Evolutionary conservation across 805 yeast genomes (phyloP).

Genomic region (Candida taoyuanica): DNA sequence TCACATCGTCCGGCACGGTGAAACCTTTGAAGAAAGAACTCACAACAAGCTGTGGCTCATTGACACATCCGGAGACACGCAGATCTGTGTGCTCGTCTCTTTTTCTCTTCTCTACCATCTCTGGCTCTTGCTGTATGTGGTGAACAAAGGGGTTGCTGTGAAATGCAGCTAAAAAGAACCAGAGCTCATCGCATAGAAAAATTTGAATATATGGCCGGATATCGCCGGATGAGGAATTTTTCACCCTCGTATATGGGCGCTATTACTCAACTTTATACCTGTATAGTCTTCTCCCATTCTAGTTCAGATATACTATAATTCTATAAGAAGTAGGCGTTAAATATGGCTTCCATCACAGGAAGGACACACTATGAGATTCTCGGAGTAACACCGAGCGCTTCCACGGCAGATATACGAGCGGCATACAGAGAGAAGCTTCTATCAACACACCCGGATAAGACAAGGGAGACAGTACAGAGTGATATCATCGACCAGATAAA

Average conservation of each 20-base stretch:
- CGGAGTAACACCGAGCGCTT: slow-evolving; percentile 40
- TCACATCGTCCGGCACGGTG: slow-evolving; percentile 50
- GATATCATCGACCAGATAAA: slow-evolving; percentile 44
- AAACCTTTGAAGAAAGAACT: slow-evolving; percentile 83
- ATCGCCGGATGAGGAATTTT: too few relatives aligned
- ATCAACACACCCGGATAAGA: slow-evolving; percentile 77
- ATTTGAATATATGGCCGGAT: not conserved
- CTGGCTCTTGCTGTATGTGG: not conserved
- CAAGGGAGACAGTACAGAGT: slow-evolving; percentile 12
- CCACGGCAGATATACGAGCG: slow-evolving; percentile 40
- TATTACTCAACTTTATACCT: not conserved
- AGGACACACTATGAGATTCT: slow-evolving; percentile 52
- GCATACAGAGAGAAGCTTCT: slow-evolving; percentile 65
- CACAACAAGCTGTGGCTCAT: slow-evolving; percentile 47
- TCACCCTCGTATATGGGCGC: slow-evolving; percentile 3
- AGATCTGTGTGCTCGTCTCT: slow-evolving; percentile 38
- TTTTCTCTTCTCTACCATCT: slow-evolving; percentile 27
- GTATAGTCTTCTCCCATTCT: not conserved
- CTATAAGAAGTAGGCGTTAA: too few relatives aligned
- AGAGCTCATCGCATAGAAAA: slow-evolving; percentile 4
- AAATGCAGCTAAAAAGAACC: not conserved
- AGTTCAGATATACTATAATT: too few relatives aligned
- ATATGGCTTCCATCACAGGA: slow-evolving; percentile 10
- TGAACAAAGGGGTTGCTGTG: too few relatives aligned
- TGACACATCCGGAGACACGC: slow-evolving; percentile 32